phyloP scores from a whole-genome alignment of 2,329 filamentous ascomycete species.

The Pseudocercospora eumusae region DNA sequence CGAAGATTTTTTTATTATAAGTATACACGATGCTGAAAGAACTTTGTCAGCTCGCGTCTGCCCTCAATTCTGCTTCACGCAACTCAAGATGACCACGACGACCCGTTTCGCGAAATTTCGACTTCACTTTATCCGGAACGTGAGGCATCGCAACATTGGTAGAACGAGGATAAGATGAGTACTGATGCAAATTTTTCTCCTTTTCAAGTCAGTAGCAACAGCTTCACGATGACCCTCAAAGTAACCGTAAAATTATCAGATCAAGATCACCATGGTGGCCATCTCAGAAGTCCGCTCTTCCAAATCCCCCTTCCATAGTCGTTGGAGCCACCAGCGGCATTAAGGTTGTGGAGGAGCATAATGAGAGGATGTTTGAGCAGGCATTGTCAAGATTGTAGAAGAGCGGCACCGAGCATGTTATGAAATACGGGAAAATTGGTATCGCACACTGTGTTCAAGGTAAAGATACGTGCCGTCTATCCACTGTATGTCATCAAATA shows the following conservation, averaged over 20 bases:
- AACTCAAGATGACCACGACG: neutral
- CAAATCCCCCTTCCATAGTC: constrained; percentile 24
- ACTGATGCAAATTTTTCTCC: neutral
- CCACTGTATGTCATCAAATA: constrained; percentile 19
- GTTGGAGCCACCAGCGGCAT: constrained; percentile 32
- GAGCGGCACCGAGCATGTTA: neutral
- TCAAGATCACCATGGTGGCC: constrained; percentile 20
- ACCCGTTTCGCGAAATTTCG: neutral
- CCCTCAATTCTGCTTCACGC: neutral
- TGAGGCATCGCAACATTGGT: neutral
- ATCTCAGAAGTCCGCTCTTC: constrained; percentile 19
- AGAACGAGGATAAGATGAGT: neutral
- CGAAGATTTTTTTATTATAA: too few relatives aligned
- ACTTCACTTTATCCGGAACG: neutral
- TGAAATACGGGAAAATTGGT: neutral
- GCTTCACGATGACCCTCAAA: neutral
- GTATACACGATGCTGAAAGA: neutral
- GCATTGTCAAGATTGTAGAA: too few relatives aligned
- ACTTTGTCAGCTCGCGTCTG: neutral
- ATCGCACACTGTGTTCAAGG: neutral
- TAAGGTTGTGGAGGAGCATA: too few relatives aligned
- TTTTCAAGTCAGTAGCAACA: neutral
- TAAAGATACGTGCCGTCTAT: constrained; percentile 15
- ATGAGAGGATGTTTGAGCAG: too few relatives aligned
- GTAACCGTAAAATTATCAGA: neutral